Base-by-base conservation (phyloP, 2,329 filamentous ascomycete species). In the Zelopaecilomyces penicillatus region DNA sequence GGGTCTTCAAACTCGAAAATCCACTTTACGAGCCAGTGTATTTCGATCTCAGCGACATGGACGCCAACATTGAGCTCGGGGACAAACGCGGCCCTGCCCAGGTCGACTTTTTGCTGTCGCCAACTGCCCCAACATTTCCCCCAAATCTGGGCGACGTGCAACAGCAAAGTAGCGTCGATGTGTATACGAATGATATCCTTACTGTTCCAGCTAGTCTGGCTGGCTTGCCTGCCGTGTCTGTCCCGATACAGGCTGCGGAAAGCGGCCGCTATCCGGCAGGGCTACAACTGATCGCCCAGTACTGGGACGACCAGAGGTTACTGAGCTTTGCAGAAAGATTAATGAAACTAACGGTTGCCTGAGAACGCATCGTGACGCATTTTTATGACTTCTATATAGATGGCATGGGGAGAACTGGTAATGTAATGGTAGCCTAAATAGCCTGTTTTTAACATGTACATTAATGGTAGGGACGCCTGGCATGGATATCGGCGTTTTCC, bases 131-230 rank as follows among this genome's bases (percentile, higher is more conserved):
- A 2, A 86, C 83, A 0, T 70, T 80, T 11, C 79, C 90, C 6
- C 89, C 88, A 0, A 70, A 64, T 5, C 60, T 93, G 5, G 67
- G 73, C 4, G 74, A 82, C 5, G 60, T 93, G 31, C 55, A 68
- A 48, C 56, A 63, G 7, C 71, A 79, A 61, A 72, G 66, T 38
- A 70, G 75, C 7, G 67, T 95, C n/a, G 81, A 91, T 55, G 77
- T 77, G 2, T 97, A 96, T 59, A 85, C 86, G 71, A 95, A 93
- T 57, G 93, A 98, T 65, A 84, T 97, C 2, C 91, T 97, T 56
- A 97, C 93, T 0, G 91, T 98, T 2, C 93, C 93, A 1, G 89
- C 91, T 2, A 96, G 89, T 65, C 69, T 98, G 52, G 93, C 91
- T 1, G 93, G 93, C 0, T 68, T 98, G 44, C 93, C 93, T 3